phyloP scores from a whole-genome alignment of 306 rosid species.

The Trichosanthes truncata region DNA sequence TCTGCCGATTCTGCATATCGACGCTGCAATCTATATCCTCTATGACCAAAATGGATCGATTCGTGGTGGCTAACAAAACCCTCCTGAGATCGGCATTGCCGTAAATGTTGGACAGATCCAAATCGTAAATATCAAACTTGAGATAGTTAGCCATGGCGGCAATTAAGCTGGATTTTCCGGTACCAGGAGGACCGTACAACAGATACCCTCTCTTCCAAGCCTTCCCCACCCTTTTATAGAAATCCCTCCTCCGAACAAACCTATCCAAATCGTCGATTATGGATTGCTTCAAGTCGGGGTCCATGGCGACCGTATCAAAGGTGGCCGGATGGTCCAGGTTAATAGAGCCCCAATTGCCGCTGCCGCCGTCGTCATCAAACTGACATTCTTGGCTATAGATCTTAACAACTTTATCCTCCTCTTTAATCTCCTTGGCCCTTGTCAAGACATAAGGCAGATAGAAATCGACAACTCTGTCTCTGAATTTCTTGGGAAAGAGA shows the following conservation, averaged over 20 bases:
- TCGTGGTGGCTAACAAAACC: not conserved
- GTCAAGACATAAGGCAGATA: not conserved
- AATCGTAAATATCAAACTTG: not conserved
- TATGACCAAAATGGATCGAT: conserved; percentile 2
- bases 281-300: not conserved
- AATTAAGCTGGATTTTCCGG: conserved; percentile 1
- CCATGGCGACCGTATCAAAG: not conserved
- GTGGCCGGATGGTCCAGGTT: not conserved
- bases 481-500: not conserved
- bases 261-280: conserved; percentile 1
- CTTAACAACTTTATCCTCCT: not conserved
- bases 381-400: conserved; percentile 1
- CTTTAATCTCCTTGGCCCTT: not conserved
- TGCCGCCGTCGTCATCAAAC: not conserved
- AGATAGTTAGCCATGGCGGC: conserved; percentile 11
- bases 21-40: conserved; percentile 5
- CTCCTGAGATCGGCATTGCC: not conserved
- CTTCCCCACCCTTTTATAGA: not conserved
- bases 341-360: not conserved
- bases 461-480: not conserved
- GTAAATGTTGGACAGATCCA: not conserved
- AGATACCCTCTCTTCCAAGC: conserved; percentile 7
- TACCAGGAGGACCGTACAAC: conserved; percentile 8
- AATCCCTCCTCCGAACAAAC: not conserved
- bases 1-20: not conserved